Base-by-base conservation (phyloP, 108 stramenopile species). In the Skeletonema potamos region DNA sequence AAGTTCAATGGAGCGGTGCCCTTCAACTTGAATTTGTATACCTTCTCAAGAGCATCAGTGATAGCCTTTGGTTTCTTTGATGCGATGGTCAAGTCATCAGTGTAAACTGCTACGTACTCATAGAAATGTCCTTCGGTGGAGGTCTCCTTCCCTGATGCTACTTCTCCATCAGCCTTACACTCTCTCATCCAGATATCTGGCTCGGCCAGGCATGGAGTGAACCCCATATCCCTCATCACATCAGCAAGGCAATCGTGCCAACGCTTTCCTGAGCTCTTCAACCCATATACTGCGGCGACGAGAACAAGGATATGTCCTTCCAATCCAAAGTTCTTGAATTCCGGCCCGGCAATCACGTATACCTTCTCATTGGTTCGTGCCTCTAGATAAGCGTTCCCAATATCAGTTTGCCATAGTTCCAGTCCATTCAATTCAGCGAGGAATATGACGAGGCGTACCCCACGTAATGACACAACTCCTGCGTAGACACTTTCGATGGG, bases 141-240 rank as follows among this genome's bases (percentile, higher is more conserved):
- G 13, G 78, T 60, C 46, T 85, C 76, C 61, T 74, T 54, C 12
- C 80, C 1, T 41, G 9, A 41, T 41, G 0, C n/a, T n/a, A 41
- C 39, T 0, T 6, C 11, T 41, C 39, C 39, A 41, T 41, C 39
- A 0, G 10, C 13, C 0, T 41, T 15, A 0, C 10, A 13, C 0
- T 6, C 39, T 3, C 39, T 2, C 29, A 81, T 67, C 83, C 83
- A 84, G 58, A 84, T 55, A 58, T 81, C 74, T 11, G 79, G 79
- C 0, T 84, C 83, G 15, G 74, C 83, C 11, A 37, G 29, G 34
- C 54, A 71, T 4, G 74, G 74, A 30, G 1, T 57, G 59, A 84
- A 81, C 1, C 83, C 83, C 29, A 77, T 12, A 1, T 60, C 15
- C 1, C 41, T 28, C 0, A 84, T 33, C 6, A 29, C 30, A 46